Evolutionary conservation across 805 yeast genomes (phyloP).

Genomic region (Phaffomyces antillensis): DNA sequence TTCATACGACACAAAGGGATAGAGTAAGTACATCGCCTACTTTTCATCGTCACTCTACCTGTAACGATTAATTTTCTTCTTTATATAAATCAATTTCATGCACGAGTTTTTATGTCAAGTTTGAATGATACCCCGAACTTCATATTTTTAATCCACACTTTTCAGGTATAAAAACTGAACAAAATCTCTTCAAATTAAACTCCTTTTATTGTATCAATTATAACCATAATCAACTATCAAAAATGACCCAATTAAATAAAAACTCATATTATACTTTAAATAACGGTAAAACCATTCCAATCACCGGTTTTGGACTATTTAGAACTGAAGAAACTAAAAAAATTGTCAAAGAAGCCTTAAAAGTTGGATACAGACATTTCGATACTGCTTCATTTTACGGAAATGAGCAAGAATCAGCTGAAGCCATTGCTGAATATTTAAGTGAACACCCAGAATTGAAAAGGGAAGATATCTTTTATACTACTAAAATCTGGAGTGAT

Average conservation of each 20-base stretch:
- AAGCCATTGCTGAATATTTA: conserved; percentile 45
- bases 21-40: too few species aligned
- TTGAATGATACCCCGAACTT: too few species aligned
- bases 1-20: too few species aligned
- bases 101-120: too few species aligned
- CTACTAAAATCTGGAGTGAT: conserved; percentile 57
- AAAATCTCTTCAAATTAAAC: too few species aligned
- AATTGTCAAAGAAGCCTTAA: conserved; percentile 48
- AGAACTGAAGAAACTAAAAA: conserved; percentile 33
- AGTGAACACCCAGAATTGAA: conserved; percentile 41
- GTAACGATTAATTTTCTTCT: too few species aligned
- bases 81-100: too few species aligned
- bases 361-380: conserved; percentile 63
- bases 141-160: too few species aligned
- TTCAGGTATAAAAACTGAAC: too few species aligned
- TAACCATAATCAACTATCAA: not conserved
- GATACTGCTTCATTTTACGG: conserved; percentile 67
- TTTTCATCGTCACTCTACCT: too few species aligned
- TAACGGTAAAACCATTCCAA: conserved; percentile 56
- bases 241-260: conserved; percentile 6
- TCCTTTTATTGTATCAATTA: too few species aligned
- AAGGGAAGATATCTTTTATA: conserved; percentile 58
- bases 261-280: conserved; percentile 30
- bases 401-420: conserved; percentile 64
- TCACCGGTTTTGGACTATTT: conserved; percentile 66